A percentile compares a stretch with the other conserved stretches of the same genome.
Conservation (phyloP, 805 yeast species). For the Ogataea kodamae region DNA sequence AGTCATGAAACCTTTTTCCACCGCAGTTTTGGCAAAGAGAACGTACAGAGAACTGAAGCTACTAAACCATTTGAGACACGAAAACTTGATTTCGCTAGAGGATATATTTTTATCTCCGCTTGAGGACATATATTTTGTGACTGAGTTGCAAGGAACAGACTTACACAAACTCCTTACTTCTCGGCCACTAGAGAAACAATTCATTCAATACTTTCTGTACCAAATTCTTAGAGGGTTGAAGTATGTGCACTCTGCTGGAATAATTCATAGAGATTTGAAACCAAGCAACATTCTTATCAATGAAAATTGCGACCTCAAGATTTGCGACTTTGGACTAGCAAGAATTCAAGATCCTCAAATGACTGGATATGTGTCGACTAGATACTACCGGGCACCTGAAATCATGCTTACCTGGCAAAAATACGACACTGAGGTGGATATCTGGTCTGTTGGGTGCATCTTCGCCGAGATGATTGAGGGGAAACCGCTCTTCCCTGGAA, state of each 20-base stretch:
- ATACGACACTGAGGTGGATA: constrained; percentile 93
- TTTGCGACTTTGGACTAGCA: constrained; percentile 95
- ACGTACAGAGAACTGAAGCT: constrained; percentile 94
- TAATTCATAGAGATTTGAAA: constrained; percentile 87
- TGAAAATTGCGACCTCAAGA: constrained; percentile 92
- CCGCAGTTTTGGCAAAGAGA: constrained; percentile 92
- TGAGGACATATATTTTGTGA: constrained; percentile 94
- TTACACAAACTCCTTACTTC: constrained; percentile 86
- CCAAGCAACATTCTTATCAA: constrained; percentile 88
- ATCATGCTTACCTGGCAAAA: constrained; percentile 99
- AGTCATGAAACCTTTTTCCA: constrained; percentile 95
- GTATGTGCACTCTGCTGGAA: constrained; percentile 94
- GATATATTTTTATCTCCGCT: constrained; percentile 92
- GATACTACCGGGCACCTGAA: constrained; percentile 97
- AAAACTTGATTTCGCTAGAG: constrained; percentile 86
- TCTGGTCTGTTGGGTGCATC: constrained; percentile 97
- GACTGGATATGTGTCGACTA: constrained; percentile 96
- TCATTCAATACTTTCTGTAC: constrained; percentile 93
- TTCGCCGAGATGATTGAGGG: constrained; percentile 98
- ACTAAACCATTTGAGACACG: constrained; percentile 90
- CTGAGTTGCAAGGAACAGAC: constrained; percentile 96
- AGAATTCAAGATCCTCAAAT: constrained; percentile 97
- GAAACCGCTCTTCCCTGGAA: constrained; percentile 95
- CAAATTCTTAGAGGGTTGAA: constrained; percentile 93
- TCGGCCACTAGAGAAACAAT: constrained; percentile 92